Evolutionary conservation across 2,329 filamentous ascomycete genomes (phyloP), one percentile per base, ranked within the genome.

Genomic region (Fusarium sp.): DNA sequence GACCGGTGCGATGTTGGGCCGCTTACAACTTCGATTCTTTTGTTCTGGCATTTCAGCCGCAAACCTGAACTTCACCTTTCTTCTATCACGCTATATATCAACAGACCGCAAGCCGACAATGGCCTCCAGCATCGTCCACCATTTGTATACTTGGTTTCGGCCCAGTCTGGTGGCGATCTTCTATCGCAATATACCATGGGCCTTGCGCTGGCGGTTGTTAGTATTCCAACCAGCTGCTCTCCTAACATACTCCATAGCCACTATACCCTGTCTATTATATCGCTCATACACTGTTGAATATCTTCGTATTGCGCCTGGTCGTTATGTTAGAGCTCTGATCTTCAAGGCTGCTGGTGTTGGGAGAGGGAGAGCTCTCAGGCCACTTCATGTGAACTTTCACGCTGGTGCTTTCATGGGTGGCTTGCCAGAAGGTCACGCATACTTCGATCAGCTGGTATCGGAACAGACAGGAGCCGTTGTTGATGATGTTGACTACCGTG

Each of bases 401-500:
- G 80, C 82, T 32, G 85, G 85, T 7, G 84, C 73, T 24, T 86
- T 85, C 75, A 74, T 87, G 18, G 84, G 83, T 30, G 85, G 83
- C 26, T 67, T 85, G 5, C 80, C 85, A 4, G 85, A 87, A 54
- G 76, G 80, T 11, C 76, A 81, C 30, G 81, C 80, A 4, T 59
- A 70, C 0, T 84, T 83, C 59, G 82, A 82, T 63, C 64, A 78
- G 4, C 67, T 75, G 10, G 67, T 86, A 2, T 82, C 82, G 2
- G 69, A 78, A 22, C 73, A 80, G 42, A 86, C 84, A 0, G 85
- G 83, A 2, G 84, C 84, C 5, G 81, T 87, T 1, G 84, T 85
- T 22, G 80, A 88, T 13, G 86, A 85, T 64, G 82, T 88, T 9
- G 85, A 87, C 24, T 89, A 89, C 71, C 81, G 87, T 3, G 82